These are phyloP conservation scores for Limnomonas spitsbergensis DNA, from an alignment of 139 green algal species.

Conservation along the genomic window DNA sequence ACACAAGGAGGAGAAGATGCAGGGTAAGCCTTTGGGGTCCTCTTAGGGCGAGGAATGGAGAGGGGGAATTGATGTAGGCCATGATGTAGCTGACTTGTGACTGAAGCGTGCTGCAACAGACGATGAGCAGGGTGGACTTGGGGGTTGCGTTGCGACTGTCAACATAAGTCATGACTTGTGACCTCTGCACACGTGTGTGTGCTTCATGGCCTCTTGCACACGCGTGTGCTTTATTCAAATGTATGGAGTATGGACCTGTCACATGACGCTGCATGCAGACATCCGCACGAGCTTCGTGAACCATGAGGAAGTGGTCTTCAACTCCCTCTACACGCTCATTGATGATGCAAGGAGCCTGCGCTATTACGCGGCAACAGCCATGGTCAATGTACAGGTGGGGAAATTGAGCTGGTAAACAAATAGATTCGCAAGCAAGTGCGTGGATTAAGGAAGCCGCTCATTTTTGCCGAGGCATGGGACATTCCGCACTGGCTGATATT, in stretches of 20 bases:
- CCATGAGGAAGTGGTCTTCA: slow-evolving; percentile 78
- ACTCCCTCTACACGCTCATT: slow-evolving; percentile 78
- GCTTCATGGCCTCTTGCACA: too few species aligned
- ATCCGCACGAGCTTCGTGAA: slow-evolving; percentile 59
- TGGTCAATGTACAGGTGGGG: slow-evolving; percentile 54
- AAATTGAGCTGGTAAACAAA: not conserved
- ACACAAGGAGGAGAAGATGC: not conserved
- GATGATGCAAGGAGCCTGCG: slow-evolving; percentile 76
- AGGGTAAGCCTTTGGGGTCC: too few species aligned
- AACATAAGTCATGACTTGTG: not conserved
- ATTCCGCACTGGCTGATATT: too few species aligned
- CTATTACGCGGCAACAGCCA: slow-evolving; percentile 64
- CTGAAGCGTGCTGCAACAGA: too few species aligned
- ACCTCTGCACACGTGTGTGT: not conserved
- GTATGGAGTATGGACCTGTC: not conserved
- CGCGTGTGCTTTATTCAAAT: too few species aligned
- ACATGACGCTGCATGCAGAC: too few species aligned
- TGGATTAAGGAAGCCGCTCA: too few species aligned
- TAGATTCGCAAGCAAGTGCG: not conserved
- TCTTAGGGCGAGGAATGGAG: not conserved
- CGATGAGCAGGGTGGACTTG: too few species aligned
- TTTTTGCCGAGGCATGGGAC: too few species aligned
- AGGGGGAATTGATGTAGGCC: too few species aligned
- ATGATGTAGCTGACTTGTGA: too few species aligned
- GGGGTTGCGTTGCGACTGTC: not conserved